Conservation (phyloP, 768 basidiomycete genomes). For the Leccinum aurantiacum region DNA sequence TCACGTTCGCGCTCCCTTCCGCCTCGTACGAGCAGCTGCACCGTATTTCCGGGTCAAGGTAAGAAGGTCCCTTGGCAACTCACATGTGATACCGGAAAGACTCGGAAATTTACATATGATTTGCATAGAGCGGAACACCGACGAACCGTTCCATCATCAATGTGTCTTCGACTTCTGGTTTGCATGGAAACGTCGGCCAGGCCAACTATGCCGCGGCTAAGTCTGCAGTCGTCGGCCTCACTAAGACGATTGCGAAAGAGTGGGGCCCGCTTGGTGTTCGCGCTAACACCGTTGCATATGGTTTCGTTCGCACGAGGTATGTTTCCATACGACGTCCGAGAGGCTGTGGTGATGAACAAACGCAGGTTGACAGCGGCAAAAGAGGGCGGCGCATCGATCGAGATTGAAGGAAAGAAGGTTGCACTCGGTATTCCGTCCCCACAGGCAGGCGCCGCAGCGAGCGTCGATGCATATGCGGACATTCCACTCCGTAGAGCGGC, state of each 20-base stretch:
- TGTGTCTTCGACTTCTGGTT: conserved; percentile 78
- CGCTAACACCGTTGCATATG: conserved; percentile 79
- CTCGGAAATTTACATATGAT: background rate
- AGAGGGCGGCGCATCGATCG: conserved; percentile 72
- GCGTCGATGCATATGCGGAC: conserved; percentile 42
- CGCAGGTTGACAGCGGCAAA: conserved; percentile 73
- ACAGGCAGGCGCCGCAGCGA: conserved; percentile 38
- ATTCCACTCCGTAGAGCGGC: conserved; percentile 73
- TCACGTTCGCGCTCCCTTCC: conserved; percentile 84
- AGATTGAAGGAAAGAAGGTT: conserved; percentile 82
- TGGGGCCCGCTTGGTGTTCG: conserved; percentile 84
- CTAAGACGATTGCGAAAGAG: conserved; percentile 86
- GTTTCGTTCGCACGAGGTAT: conserved; percentile 74
- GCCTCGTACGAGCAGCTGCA: conserved; percentile 79
- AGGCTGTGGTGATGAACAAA: conserved; percentile 4
- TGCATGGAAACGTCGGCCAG: conserved; percentile 87
- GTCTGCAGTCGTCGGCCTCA: conserved; percentile 72
- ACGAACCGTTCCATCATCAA: conserved; percentile 79
- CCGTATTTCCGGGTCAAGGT: conserved; percentile 83
- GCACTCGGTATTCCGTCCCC: conserved; percentile 75
- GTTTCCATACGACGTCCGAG: background rate
- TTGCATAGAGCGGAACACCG: conserved; percentile 46
- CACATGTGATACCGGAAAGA: background rate
- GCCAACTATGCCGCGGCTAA: conserved; percentile 82
- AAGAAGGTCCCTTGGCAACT: background rate